Evolutionary conservation across 2,329 filamentous ascomycete species (phyloP), one percentile per base, ranked within the genome.

Genomic region (Claviceps arundinis): DNA sequence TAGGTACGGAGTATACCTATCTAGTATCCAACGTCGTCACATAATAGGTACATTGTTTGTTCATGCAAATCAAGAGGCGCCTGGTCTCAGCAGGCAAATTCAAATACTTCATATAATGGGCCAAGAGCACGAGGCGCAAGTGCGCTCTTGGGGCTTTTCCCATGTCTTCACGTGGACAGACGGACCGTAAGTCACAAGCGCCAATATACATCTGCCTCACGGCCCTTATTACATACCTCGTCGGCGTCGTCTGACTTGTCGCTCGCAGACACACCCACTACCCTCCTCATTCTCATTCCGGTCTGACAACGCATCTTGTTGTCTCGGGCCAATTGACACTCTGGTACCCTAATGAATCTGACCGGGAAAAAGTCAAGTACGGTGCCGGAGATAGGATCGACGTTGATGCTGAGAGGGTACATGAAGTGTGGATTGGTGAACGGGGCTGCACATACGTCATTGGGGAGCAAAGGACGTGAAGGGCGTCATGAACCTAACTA

Each of bases 161-260:
- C 73, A 81, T 48, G 82, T 86, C 61, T 86, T 86, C 57, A 87
- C 82, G 2, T 88, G 84, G 84, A 81, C 76, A 7, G 85, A 88
- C 65, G 69, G 72, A 22, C 79, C 82, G 83, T 87, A 74, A 63
- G 26, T 26, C 24, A 26, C 24, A 26, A 26, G 80, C 75, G 41
- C 19, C 41, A 11, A 43, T 43, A 4, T 43, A 22, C 24, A 19
- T 42, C 16, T 17, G 19, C 17, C 7, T 38, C 9, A n/a, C n/a
- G n/a, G n/a, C n/a, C n/a, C n/a, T n/a, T n/a, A n/a, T n/a, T n/a
- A n/a, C n/a, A n/a, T n/a, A 8, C 4, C 11, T 19, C 9, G 40
- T 16, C 14, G 7, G 26, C 19, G 22, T 19, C 19, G 22, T n/a
- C 22, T 38, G n/a, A 26, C 30, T 50, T 19, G 14, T 9, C 46